Percentiles rank a stretch among this genome's conserved stretches.
phyloP scores from a whole-genome alignment of 129 eudicot species.

The Ambrosia artemisiifolia region DNA sequence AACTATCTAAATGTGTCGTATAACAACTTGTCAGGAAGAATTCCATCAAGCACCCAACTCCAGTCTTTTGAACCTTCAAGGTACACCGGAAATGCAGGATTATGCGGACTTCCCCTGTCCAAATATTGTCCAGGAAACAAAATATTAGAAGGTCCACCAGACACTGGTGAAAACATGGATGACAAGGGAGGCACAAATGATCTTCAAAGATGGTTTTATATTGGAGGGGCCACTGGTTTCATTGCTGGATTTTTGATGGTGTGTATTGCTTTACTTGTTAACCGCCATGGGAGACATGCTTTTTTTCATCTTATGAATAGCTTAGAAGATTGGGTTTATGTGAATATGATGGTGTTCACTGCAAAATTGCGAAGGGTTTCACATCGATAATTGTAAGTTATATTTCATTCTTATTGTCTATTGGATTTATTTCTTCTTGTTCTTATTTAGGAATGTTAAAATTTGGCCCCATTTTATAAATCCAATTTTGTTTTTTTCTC shows the following conservation, averaged over 20 bases:
- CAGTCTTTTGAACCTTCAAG: too few species aligned
- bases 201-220: slow-evolving; percentile 5
- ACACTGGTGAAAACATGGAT: too few species aligned
- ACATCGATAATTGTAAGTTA: background rate
- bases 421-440: background rate
- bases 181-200: background rate
- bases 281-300: background rate
- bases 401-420: background rate
- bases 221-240: slow-evolving; percentile 5
- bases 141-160: too few species aligned
- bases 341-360: background rate
- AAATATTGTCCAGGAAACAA: too few species aligned
- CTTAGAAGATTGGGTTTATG: slow-evolving; percentile 9
- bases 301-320: background rate
- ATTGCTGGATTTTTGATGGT: background rate
- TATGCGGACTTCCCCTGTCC: too few species aligned
- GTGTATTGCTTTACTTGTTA: background rate
- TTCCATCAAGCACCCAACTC: too few species aligned
- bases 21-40: too few species aligned
- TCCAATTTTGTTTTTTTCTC: too few species aligned
- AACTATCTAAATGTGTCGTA: too few species aligned
- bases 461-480: too few species aligned
- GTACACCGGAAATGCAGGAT: too few species aligned
- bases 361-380: background rate
- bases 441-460: background rate